Evolutionary conservation across 176 grass and related monocot genomes (phyloP), one percentile per base, ranked within the genome.

Genomic region (Ananas comosus): DNA sequence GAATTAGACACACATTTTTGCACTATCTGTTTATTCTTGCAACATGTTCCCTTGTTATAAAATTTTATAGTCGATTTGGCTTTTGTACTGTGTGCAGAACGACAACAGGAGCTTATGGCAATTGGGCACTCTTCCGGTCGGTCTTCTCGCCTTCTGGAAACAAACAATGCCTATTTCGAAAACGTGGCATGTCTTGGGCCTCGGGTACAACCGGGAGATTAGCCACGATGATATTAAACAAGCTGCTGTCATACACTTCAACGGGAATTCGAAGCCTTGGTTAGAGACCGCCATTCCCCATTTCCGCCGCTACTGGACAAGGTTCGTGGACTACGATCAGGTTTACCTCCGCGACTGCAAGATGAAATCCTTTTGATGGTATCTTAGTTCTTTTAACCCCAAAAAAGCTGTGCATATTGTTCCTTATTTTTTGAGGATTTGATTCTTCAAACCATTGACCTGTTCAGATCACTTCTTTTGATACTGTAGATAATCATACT

Each of bases 201-300:
- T 69, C 47, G 67, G 67, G 48, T 69, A 69, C 67, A 49, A 23
- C 13, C 16, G 1, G 12, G 48, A 69, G 1, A 49, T 69, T 33
- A 50, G 51, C 47, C 33, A 50, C 16, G 17, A 69, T 14, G 47
- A 69, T 51, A 50, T 69, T 5, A 48, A 69, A 16, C n/a, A 10
- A 16, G 67, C 67, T 14, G 67, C 42, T 7, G 67, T 69, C 16
- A 69, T 69, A 69, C 67, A 69, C 48, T 69, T 51, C 67, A 69
- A 69, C 6, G 48, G 48, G 14, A 69, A 69, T 22, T 11, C 17
- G 10, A 69, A 69, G 47, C 67, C 67, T 24, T 69, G 67, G 48
- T 48, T 69, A 49, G 67, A 69, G 48, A 69, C 51, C 19, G 67
- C 48, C 42, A 22, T 51, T 21, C 6, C 67, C 13, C 49, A 23